phyloP scores from a whole-genome alignment of 2,329 filamentous ascomycete genomes.

The Chlorencoelia australis region DNA sequence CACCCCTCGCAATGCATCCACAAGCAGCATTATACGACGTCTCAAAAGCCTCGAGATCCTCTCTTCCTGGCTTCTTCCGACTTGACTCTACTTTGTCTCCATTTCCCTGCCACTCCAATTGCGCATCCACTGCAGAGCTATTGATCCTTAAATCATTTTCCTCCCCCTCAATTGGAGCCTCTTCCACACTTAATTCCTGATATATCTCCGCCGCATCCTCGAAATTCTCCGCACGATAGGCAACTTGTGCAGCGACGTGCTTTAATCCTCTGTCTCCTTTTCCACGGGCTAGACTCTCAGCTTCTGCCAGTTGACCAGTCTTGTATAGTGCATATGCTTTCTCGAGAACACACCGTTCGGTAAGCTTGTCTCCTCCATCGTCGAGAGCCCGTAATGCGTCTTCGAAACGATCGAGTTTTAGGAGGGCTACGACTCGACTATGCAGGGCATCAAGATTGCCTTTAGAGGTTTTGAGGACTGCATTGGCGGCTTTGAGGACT shows the following conservation, averaged over 20 bases:
- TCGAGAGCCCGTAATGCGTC: constrained; percentile 63
- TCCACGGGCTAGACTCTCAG: constrained; percentile 30
- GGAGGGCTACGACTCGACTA: constrained; percentile 61
- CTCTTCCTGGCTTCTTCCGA: constrained; percentile 42
- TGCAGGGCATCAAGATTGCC: constrained; percentile 49
- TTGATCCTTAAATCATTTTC: constrained; percentile 72
- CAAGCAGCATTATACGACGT: constrained; percentile 75
- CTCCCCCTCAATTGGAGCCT: constrained; percentile 43
- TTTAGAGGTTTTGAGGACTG: constrained; percentile 52
- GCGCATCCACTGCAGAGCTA: constrained; percentile 58
- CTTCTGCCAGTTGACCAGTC: constrained; percentile 56
- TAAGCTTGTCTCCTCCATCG: constrained; percentile 50
- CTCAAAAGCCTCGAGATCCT: constrained; percentile 68
- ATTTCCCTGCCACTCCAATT: constrained; percentile 58
- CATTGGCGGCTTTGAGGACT: constrained; percentile 53
- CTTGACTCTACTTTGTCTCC: constrained; percentile 21
- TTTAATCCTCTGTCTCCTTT: constrained; percentile 19
- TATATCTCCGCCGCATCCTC: constrained; percentile 56
- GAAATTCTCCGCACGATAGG: constrained; percentile 69
- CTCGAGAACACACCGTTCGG: constrained; percentile 53
- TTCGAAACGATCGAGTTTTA: constrained; percentile 74
- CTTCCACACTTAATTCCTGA: constrained; percentile 40
- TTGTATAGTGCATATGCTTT: constrained; percentile 81
- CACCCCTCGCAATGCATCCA: constrained; percentile 57
- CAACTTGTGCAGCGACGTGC: constrained; percentile 54